A percentile compares a stretch with the other conserved stretches of the same genome.
Conservation (phyloP, 2,329 filamentous ascomycete species). For the Trichoderma sp. region DNA sequence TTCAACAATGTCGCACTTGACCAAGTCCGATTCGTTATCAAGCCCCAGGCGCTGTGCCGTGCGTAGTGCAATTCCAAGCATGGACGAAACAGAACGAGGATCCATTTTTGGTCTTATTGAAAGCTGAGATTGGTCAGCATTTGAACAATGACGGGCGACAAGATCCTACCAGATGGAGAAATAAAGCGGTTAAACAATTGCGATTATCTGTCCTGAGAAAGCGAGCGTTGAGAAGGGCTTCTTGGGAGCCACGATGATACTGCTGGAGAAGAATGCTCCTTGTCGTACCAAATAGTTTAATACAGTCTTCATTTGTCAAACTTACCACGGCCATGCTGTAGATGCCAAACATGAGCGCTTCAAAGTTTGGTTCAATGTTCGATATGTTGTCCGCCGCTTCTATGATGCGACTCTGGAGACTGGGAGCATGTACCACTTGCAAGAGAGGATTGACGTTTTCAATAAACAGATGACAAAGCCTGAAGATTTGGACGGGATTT, state of each 20-base stretch:
- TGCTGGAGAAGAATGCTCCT: slow-evolving; percentile 44
- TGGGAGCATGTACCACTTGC: slow-evolving; percentile 60
- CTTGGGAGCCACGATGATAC: slow-evolving; percentile 52
- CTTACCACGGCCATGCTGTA: neutral
- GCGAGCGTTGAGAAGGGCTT: slow-evolving; percentile 53
- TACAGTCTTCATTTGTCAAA: neutral
- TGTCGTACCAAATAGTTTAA: slow-evolving; percentile 37
- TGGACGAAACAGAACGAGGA: neutral
- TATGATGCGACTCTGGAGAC: slow-evolving; percentile 53
- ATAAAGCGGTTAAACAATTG: slow-evolving; percentile 51
- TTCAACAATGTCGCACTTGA: slow-evolving; percentile 44
- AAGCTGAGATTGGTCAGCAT: neutral
- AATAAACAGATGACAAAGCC: slow-evolving; percentile 59
- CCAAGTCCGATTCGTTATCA: neutral
- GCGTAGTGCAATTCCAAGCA: neutral
- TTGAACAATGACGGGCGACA: neutral
- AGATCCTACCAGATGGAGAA: neutral
- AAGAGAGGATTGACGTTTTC: slow-evolving; percentile 60
- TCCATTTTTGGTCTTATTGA: neutral
- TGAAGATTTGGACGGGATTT: slow-evolving; percentile 32
- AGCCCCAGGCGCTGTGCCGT: neutral
- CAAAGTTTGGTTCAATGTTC: slow-evolving; percentile 30
- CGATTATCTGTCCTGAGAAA: slow-evolving; percentile 53
- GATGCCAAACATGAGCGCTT: neutral
- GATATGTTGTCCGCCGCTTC: slow-evolving; percentile 47